Conservation (phyloP, 2,329 filamentous ascomycete species). For the Ophiostoma tasmaniense region DNA sequence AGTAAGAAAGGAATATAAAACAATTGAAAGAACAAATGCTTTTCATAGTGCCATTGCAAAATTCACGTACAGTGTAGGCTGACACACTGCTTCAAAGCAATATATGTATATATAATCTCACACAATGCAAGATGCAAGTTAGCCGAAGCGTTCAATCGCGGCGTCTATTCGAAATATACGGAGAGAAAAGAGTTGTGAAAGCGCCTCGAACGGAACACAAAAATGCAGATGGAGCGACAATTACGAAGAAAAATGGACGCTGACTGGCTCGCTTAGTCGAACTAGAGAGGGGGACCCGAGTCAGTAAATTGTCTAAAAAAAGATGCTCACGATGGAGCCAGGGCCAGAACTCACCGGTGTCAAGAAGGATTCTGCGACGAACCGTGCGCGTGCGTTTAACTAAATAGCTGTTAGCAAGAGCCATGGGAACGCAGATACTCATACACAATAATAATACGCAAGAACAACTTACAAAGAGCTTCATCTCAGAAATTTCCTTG, state of each 20-base stretch:
- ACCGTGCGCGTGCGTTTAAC: slow-evolving; percentile 94
- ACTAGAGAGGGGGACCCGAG: neutral
- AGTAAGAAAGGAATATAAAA: neutral
- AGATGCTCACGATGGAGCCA: too few relatives aligned
- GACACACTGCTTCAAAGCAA: neutral
- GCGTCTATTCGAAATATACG: slow-evolving; percentile 3
- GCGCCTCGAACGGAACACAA: neutral
- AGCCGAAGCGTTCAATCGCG: too few relatives aligned
- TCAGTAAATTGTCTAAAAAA: neutral
- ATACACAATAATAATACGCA: neutral
- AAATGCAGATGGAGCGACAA: neutral
- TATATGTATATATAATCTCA: neutral
- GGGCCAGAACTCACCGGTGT: slow-evolving; percentile 49
- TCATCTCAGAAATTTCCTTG: slow-evolving; percentile 99
- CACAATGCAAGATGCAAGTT: too few relatives aligned
- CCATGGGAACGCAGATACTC: neutral
- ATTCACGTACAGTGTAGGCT: neutral
- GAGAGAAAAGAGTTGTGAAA: neutral
- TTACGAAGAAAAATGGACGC: neutral
- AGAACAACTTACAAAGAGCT: slow-evolving; percentile 76
- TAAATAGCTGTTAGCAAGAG: slow-evolving; percentile 31
- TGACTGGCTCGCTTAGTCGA: slow-evolving; percentile 3
- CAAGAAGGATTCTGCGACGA: slow-evolving; percentile 96
- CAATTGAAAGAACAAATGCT: neutral
- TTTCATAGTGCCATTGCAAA: neutral